Evolutionary conservation across 352 stramenopile genomes (phyloP).

Genomic region (Pythium myriotylum): DNA sequence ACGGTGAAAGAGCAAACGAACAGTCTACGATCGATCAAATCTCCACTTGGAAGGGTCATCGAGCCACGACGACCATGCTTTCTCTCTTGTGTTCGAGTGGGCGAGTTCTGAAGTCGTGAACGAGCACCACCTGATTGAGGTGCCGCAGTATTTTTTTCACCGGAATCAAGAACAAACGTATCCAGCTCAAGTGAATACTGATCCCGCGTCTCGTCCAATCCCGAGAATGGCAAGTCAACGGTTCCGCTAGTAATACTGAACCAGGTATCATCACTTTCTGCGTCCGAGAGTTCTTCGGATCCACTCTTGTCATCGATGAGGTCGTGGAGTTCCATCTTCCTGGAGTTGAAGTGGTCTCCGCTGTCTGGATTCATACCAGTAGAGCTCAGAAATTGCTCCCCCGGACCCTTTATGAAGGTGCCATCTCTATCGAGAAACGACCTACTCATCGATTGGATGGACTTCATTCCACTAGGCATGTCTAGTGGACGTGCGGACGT

Average conservation of each 20-base stretch:
- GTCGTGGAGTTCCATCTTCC: slow-evolving; percentile 28
- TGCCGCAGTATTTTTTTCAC: neutral
- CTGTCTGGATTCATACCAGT: slow-evolving; percentile 57
- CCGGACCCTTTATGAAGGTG: slow-evolving; percentile 15
- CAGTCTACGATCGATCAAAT: slow-evolving; percentile 70
- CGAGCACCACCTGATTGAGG: neutral
- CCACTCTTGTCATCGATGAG: slow-evolving; percentile 27
- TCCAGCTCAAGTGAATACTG: slow-evolving; percentile 15
- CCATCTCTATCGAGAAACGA: slow-evolving; percentile 37
- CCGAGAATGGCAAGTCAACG: slow-evolving; percentile 30
- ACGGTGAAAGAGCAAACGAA: slow-evolving; percentile 85
- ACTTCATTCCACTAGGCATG: neutral
- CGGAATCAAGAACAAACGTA: slow-evolving; percentile 20
- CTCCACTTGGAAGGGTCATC: slow-evolving; percentile 31
- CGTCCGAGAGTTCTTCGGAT: slow-evolving; percentile 66
- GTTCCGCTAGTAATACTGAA: slow-evolving; percentile 86
- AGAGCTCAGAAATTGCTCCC: slow-evolving; percentile 52
- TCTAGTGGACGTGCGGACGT: neutral
- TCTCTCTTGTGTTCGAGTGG: neutral
- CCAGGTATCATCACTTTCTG: slow-evolving; percentile 88
- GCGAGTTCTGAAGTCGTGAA: slow-evolving; percentile 1
- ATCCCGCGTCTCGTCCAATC: neutral
- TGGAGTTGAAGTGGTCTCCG: slow-evolving; percentile 26
- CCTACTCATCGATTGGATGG: slow-evolving; percentile 4
- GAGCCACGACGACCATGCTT: slow-evolving; percentile 22